Evolutionary conservation across 352 stramenopile genomes (phyloP).

Genomic region (Globisporangium polare): DNA sequence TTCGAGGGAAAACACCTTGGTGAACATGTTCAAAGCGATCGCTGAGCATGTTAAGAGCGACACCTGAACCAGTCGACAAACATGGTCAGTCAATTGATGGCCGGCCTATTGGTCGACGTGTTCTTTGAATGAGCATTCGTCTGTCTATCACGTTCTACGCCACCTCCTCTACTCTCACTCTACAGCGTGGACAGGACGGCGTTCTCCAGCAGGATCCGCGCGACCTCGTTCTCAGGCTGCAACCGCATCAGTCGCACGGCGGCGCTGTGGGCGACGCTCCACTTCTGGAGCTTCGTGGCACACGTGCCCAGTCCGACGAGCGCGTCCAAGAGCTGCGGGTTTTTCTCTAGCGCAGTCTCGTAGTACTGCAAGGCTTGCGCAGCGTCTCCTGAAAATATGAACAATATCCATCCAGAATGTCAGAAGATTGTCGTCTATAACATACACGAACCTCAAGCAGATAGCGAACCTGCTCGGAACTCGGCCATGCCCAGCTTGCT

Average conservation of each 20-base stretch:
- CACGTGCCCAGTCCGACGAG: slow-evolving; percentile 73
- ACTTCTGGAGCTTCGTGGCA: slow-evolving; percentile 59
- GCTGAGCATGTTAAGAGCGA: no score
- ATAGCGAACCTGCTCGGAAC: slow-evolving; percentile 51
- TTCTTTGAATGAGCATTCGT: neutral
- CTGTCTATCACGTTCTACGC: neutral
- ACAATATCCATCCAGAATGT: neutral
- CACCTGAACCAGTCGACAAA: no score
- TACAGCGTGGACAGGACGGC: slow-evolving; percentile 54
- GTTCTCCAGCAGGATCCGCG: slow-evolving; percentile 59
- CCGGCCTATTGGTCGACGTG: no score
- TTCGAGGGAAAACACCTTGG: neutral
- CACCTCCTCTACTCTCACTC: neutral
- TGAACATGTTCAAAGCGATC: no score
- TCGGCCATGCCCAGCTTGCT: slow-evolving; percentile 70
- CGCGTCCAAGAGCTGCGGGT: slow-evolving; percentile 67
- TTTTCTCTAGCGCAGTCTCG: slow-evolving; percentile 55
- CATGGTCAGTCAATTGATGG: no score
- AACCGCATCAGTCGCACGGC: slow-evolving; percentile 52
- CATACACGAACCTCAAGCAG: neutral
- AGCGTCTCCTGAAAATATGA: slow-evolving; percentile 34
- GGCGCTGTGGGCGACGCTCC: slow-evolving; percentile 51
- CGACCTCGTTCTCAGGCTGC: slow-evolving; percentile 64
- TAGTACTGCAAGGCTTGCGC: slow-evolving; percentile 50
- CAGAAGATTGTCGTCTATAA: neutral